Evolutionary conservation across 768 basidiomycete species (phyloP).

Genomic region (Candolleomyces aberdarensis): DNA sequence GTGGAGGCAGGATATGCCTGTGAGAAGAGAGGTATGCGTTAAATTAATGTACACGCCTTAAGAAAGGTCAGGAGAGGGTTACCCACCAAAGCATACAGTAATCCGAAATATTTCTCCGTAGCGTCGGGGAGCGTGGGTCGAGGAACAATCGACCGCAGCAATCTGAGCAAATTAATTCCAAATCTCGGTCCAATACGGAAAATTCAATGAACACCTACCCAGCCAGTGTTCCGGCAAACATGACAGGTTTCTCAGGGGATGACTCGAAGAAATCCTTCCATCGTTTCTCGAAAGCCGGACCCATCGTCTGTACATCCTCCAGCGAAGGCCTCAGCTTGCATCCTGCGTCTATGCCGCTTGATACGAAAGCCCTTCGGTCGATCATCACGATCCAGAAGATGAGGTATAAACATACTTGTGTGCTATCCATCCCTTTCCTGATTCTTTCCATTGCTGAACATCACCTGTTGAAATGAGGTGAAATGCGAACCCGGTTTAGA

Average conservation of each 20-base stretch:
- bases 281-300: slow-evolving; percentile 41
- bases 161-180: too few relatives aligned
- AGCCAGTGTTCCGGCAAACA: slow-evolving; percentile 38
- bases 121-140: slow-evolving; percentile 11
- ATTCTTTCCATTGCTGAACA: slow-evolving; percentile 25
- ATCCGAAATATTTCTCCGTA: neutral
- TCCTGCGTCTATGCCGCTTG: slow-evolving; percentile 51
- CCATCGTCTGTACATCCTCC: slow-evolving; percentile 48
- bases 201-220: slow-evolving; percentile 28
- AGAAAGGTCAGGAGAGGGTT: neutral
- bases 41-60: neutral
- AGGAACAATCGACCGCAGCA: neutral
- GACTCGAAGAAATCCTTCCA: slow-evolving; percentile 51
- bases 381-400: neutral
- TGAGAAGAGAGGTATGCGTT: neutral
- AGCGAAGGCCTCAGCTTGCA: slow-evolving; percentile 52
- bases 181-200: neutral
- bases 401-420: slow-evolving; percentile 42
- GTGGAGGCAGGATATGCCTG: slow-evolving; percentile 38
- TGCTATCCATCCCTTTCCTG: slow-evolving; percentile 47
- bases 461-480: slow-evolving; percentile 8
- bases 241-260: slow-evolving; percentile 54
- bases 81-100: neutral
- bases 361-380: slow-evolving; percentile 9
- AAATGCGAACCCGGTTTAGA: neutral